Base-by-base conservation (phyloP, 2,329 filamentous ascomycete species). In the Paracoccidioides brasiliensis region DNA sequence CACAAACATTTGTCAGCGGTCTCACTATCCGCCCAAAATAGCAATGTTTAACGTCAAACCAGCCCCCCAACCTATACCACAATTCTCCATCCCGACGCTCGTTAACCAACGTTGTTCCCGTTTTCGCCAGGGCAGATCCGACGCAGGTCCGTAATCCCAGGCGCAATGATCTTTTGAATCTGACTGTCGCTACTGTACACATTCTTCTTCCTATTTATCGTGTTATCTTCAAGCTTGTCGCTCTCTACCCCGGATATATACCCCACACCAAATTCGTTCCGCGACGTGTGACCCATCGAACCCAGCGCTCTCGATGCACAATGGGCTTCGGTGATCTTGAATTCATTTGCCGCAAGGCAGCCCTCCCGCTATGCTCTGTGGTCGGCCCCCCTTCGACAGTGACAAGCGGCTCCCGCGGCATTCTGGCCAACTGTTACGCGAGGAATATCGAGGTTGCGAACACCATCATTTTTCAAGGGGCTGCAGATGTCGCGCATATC, bases 381-480 rank as follows among this genome's bases (percentile, higher is more conserved):
- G 81, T 98, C 63, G 93, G 93, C 15, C 80, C 85, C 37, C 62
- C 68, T 5, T 73, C 73, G n/a, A 63, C 70, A 48, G 81, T 85
- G 64, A 83, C 83, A 35, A 76, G 79, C 38, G 82, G 89, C 61
- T 79, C 80, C 56, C 80, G 84, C 10, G 88, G 90, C 63, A 93
- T 96, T 61, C 85, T 95, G 70, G 83, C 93, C 56, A 82, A 84
- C 67, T 98, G 93, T 77, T 97, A 91, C 74, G 88, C 93, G 57
- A 84, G 93, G 57, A 94, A 93, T 66, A 91, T 98, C 71, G 90
- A 96, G 72, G 74, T 97, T 62, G 93, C 90, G 63, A 98, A 98
- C 75, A 98, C 93, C 43, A 91, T 97, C 74, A 98, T 98, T 67
- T 98, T 98, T 70, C 84, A 97, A 74, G 88, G 85, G 67, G 93